Evolutionary conservation across 257 asterid species (phyloP), one percentile per base, ranked within the genome.

Genomic region (Osmanthus fragrans): DNA sequence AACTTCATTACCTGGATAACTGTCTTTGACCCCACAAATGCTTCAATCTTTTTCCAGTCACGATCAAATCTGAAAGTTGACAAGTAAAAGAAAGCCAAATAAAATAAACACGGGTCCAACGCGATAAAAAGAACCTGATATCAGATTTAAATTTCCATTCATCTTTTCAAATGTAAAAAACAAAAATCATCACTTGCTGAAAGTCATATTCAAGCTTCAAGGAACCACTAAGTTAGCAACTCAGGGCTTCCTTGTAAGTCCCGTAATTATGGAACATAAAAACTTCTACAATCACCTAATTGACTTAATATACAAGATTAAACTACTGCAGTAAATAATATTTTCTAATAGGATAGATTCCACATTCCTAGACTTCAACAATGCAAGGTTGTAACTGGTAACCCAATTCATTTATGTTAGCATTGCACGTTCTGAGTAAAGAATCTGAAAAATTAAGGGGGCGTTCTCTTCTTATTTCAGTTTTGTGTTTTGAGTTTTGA

Each of bases 41-140:
- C 97, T 84, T 88, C 93, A 42, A 92, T 92, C 80, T 92, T 92
- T 82, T 92, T 92, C 97, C 97, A 91, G 77, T 92, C 97, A 54
- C 97, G 96, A 81, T 92, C 97, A 73, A 91, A 92, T 74, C 97
- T 92, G 84, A 68, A 80, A 80, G 33, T 75, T 45, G 36, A 79
- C n/a, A 45, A 70, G 68, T 64, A 75, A 47, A 33, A 49, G 69
- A 68, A 77, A 23, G 27, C 47, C 9, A 71, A 75, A 63, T 7
- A 74, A 42, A 56, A 60, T 66, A 30, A 71, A 73, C 36, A 67
- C 71, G 58, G 36, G 42, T n/a, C 36, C 69, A 63, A 63, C 8
- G 15, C 69, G 2, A 23, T 10, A 63, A 63, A 63, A 27, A 23
- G 32, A 63, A 23, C 27, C 69, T 23, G 69, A 27, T 27, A 11